Conservation (phyloP, 768 basidiomycete genomes). For the Antrodiella citrinella region DNA sequence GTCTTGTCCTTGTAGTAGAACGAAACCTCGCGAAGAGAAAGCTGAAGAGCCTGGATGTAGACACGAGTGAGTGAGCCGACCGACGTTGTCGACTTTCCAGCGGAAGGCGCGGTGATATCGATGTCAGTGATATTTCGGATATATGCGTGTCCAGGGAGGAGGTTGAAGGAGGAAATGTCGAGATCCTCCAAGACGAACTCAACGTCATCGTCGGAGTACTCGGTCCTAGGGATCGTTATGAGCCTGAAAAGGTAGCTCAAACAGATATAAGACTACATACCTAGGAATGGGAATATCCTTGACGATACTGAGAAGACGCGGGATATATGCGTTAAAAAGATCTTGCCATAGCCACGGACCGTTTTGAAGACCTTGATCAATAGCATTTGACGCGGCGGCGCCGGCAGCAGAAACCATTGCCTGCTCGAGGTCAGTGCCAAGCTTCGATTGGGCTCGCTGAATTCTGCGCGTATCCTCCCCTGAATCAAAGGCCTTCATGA, state of each 20-base stretch:
- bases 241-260: too few species aligned
- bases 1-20: slow-evolving; percentile 68
- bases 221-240: slow-evolving; percentile 39
- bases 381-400: slow-evolving; percentile 39
- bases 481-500: slow-evolving; percentile 35
- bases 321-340: slow-evolving; percentile 71
- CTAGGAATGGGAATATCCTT: slow-evolving; percentile 65
- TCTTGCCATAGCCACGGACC: slow-evolving; percentile 78
- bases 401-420: slow-evolving; percentile 32
- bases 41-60: slow-evolving; percentile 55
- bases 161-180: slow-evolving; percentile 55
- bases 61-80: slow-evolving; percentile 62
- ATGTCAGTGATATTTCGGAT: slow-evolving; percentile 64
- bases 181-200: slow-evolving; percentile 74
- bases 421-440: slow-evolving; percentile 41
- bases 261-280: slow-evolving; percentile 27
- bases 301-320: slow-evolving; percentile 42
- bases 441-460: slow-evolving; percentile 37
- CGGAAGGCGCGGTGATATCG: slow-evolving; percentile 39
- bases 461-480: slow-evolving; percentile 45
- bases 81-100: slow-evolving; percentile 34
- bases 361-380: slow-evolving; percentile 40
- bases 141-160: slow-evolving; percentile 64
- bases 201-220: slow-evolving; percentile 58
- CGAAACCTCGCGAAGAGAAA: slow-evolving; percentile 55